phyloP scores from a whole-genome alignment of 805 yeast genomes.

The Wickerhamomyces queroliae region DNA sequence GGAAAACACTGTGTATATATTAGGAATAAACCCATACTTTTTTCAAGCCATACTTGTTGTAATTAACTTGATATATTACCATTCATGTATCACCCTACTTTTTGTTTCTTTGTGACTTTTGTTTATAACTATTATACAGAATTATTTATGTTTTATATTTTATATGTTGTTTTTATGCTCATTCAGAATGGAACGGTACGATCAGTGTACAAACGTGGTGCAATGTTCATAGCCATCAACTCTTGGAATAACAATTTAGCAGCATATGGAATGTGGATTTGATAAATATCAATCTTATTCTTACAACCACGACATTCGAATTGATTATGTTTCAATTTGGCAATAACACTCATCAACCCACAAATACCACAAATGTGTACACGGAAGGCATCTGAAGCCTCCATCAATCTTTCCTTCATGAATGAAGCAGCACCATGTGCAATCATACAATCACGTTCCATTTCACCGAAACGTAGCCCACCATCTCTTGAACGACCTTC shows the following conservation, averaged over 20 bases:
- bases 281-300: slow-evolving; percentile 96
- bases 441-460: slow-evolving; percentile 99
- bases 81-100: neutral
- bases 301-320: slow-evolving; percentile 98
- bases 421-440: slow-evolving; percentile 99
- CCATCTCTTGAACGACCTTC: slow-evolving; percentile 99
- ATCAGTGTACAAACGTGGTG: slow-evolving; percentile 96
- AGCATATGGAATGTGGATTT: slow-evolving; percentile 96
- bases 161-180: neutral
- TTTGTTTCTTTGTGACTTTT: neutral
- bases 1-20: no score
- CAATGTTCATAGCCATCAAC: slow-evolving; percentile 98
- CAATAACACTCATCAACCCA: slow-evolving; percentile 97
- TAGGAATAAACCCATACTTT: no score
- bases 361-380: slow-evolving; percentile 98
- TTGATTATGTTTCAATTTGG: slow-evolving; percentile 94
- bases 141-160: neutral
- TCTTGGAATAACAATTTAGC: slow-evolving; percentile 98
- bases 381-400: slow-evolving; percentile 97
- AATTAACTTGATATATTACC: no score
- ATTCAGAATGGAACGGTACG: slow-evolving; percentile 50
- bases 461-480: slow-evolving; percentile 98
- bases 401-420: slow-evolving; percentile 96
- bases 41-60: no score
- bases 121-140: neutral